Percentiles rank a stretch among this genome's conserved stretches.
phyloP scores from a whole-genome alignment of 305 asterid genomes.

The Fraxinus latifolia region DNA sequence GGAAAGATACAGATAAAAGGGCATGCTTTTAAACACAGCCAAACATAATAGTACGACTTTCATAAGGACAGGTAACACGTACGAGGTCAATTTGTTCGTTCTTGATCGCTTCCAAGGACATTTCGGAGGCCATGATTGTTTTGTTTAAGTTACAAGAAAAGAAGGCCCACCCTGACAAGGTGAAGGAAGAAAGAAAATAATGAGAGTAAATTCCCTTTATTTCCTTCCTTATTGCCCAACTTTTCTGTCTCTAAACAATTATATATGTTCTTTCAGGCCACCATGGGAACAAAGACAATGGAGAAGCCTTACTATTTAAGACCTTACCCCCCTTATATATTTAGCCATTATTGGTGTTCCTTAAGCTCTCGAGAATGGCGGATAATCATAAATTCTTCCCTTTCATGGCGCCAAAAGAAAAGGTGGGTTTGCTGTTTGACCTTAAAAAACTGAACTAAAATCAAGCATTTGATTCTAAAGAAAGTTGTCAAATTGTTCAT shows the following conservation, averaged over 20 bases:
- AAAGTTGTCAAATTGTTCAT: background rate
- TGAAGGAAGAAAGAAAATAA: conserved; percentile 53
- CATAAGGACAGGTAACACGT: conserved; percentile 18
- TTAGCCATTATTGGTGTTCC: background rate
- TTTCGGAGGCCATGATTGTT: conserved; percentile 49
- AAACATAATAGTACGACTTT: background rate
- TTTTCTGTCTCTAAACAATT: background rate
- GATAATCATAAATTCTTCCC: conserved; percentile 19
- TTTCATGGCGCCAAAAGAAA: background rate
- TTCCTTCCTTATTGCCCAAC: conserved; percentile 27
- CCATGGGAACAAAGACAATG: conserved; percentile 21
- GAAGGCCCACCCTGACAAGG: background rate
- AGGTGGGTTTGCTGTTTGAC: background rate
- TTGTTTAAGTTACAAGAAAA: background rate
- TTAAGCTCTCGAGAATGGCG: conserved; percentile 17
- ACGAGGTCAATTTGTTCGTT: conserved; percentile 72
- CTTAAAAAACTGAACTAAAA: background rate
- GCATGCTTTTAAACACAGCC: background rate
- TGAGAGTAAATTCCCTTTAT: conserved; percentile 27
- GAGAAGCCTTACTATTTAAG: conserved; percentile 8
- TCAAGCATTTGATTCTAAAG: background rate
- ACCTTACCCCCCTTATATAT: background rate
- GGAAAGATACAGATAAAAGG: background rate
- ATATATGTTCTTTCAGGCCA: conserved; percentile 3
- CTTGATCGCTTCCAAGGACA: conserved; percentile 52